Evolutionary conservation across 2,329 filamentous ascomycete species (phyloP), one percentile per base, ranked within the genome.

Genomic region (Pseudopyrenochaeta lycopersici): DNA sequence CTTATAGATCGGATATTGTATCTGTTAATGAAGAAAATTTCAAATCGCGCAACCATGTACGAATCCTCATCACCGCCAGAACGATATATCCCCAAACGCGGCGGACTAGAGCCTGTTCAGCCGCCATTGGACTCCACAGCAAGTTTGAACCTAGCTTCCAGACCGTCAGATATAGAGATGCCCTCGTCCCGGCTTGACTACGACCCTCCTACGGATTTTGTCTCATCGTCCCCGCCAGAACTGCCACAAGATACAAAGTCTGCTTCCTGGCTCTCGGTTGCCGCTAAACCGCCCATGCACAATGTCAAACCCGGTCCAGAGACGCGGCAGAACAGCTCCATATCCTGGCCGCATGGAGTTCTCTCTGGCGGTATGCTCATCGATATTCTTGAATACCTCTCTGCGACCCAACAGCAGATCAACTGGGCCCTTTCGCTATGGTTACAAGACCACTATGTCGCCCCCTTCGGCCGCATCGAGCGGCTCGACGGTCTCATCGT

Each of bases 401-500:
- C 50, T n/a, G 18, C 23, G 5, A 48, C 36, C 14, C 21, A 23
- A n/a, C 21, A n/a, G 12, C 2, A 1, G 1, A 23, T 12, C 7
- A 49, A 64, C 35, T 49, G 49, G 31, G 29, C 15, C 4, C 10
- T 60, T 15, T 45, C 42, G 18, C 36, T 38, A 29, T 57, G 52
- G 51, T 41, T 60, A 3, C 45, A 52, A 29, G 17, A 33, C 10
- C 38, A 50, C 27, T 64, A 57, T 31, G 49, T 59, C 35, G 36
- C 45, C 41, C 44, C 46, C 14, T 62, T 59, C 18, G 46, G 35
- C 3, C 38, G 39, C 14, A 45, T 64, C 38, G 44, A 57, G 4
- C 36, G 44, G 18, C 29, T 43, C n/a, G 61, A 62, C 43, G 58
- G 58, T 3, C 41, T 62, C 21, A 31, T 61, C 21, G 54, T 59